Evolutionary conservation across 345 rosid species (phyloP).

Genomic region (Citrus unshiu): DNA sequence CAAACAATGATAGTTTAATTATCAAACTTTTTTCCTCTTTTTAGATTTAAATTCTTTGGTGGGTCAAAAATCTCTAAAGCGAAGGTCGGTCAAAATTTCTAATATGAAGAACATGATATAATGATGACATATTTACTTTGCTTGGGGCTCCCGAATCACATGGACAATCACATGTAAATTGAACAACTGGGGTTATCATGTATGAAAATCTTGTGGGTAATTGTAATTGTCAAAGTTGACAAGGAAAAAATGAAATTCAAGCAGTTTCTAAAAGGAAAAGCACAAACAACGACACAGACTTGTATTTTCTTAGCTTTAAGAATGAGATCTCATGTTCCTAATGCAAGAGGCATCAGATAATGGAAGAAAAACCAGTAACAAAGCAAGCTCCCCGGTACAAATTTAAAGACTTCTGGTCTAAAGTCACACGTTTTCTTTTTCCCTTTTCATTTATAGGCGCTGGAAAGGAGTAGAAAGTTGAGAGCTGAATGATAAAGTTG

Average conservation of each 20-base stretch:
- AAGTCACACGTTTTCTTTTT: not conserved
- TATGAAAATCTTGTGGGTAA: not conserved
- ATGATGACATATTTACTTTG: not conserved
- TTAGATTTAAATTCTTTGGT: not conserved
- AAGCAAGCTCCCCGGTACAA: not conserved
- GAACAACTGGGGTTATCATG: not conserved
- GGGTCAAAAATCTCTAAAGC: not conserved
- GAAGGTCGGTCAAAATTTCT: not conserved
- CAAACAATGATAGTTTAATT: constrained; percentile 10
- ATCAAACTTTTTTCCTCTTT: not conserved
- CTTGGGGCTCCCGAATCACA: not conserved
- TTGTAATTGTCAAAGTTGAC: not conserved
- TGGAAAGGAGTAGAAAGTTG: not conserved
- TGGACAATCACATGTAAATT: not conserved
- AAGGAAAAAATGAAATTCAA: not conserved
- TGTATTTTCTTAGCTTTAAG: not conserved
- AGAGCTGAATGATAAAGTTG: not conserved
- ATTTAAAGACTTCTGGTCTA: not conserved
- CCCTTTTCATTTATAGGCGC: not conserved
- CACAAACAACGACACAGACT: no score
- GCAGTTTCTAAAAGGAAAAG: no score
- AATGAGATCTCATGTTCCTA: not conserved
- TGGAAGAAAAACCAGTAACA: not conserved
- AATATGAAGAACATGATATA: not conserved
- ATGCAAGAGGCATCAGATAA: not conserved